Evolutionary conservation across 306 rosid species (phyloP), one percentile per base, ranked within the genome.

Genomic region (Cucurbita ficifolia): DNA sequence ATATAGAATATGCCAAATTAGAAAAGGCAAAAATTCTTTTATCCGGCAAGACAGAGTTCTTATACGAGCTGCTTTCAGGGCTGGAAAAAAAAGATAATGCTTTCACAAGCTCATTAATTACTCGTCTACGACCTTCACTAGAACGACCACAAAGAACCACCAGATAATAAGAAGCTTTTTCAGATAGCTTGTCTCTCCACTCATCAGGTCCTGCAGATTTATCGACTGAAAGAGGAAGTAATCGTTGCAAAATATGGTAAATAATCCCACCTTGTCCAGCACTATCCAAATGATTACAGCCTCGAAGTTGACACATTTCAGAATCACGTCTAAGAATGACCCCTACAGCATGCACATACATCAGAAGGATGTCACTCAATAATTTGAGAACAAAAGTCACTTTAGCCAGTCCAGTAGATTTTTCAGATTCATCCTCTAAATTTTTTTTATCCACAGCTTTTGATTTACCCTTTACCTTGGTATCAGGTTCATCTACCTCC

Each of bases 131-230:
- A 59, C 99, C 99, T 80, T 95, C 99, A 82, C 91, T 79, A 80
- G 99, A 95, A 42, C 99, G 96, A 61, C 97, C 97, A 76, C 92
- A 89, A 76, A 91, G 86, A 77, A 91, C 97, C 49, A 95, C 97
- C 76, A 95, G 77, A 55, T 91, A 91, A 87, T 90, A 89, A 72
- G 97, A 91, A 76, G 99, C 97, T 77, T 89, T 95, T 81, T 91
- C 97, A 72, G 95, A 89, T 82, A 95, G 76, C 81, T 95, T 91
- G 67, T 84, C 88, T 87, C 97, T 95, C 99, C 99, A 95, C 64
- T 89, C 97, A 84, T 88, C 96, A 70, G 97, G 91, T 72, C 99
- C 99, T 52, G 95, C 96, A 84, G 92, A 89, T 81, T 90, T 89
- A 81, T 91, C 92, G 69, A 82, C 82, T 59, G 96, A 87, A 51